phyloP scores from a whole-genome alignment of 345 rosid genomes.

The Citrus glauca region DNA sequence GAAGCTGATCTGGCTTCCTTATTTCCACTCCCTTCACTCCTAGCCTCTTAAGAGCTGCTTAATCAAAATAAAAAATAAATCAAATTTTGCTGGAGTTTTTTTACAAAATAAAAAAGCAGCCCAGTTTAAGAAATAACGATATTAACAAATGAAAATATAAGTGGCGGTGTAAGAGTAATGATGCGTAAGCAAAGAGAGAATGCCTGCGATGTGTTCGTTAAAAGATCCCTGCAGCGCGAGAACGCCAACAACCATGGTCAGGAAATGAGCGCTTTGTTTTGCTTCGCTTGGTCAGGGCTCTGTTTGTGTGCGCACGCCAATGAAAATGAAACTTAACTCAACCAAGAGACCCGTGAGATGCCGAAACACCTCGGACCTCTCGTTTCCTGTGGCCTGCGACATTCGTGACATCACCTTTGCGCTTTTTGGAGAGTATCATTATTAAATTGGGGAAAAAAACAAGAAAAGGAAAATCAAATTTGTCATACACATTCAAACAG shows the following conservation, averaged over 20 bases:
- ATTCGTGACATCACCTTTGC: too few relatives aligned
- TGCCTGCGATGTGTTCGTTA: conserved; percentile 93
- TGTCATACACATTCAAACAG: too few relatives aligned
- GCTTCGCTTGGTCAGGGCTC: background rate
- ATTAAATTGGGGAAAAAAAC: too few relatives aligned
- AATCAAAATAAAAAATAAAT: background rate
- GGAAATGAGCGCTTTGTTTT: background rate
- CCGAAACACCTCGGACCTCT: conserved; percentile 1
- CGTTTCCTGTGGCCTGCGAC: background rate
- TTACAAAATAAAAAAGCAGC: background rate
- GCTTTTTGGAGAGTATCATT: too few relatives aligned
- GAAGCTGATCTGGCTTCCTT: conserved; percentile 83
- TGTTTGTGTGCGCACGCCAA: background rate
- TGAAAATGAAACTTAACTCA: background rate
- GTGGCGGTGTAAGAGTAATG: background rate
- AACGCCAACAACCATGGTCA: conserved; percentile 80
- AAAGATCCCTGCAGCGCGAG: conserved; percentile 96
- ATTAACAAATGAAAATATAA: background rate
- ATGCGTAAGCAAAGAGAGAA: background rate
- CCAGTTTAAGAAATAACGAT: background rate
- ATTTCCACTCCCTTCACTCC: conserved; percentile 89
- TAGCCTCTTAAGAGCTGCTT: conserved; percentile 61
- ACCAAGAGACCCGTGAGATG: background rate
- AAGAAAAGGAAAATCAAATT: too few relatives aligned
- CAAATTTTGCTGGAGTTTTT: background rate